Evolutionary conservation across 2,329 filamentous ascomycete species (phyloP), one percentile per base, ranked within the genome.

Genomic region (Chrysosporium keratinophilum): DNA sequence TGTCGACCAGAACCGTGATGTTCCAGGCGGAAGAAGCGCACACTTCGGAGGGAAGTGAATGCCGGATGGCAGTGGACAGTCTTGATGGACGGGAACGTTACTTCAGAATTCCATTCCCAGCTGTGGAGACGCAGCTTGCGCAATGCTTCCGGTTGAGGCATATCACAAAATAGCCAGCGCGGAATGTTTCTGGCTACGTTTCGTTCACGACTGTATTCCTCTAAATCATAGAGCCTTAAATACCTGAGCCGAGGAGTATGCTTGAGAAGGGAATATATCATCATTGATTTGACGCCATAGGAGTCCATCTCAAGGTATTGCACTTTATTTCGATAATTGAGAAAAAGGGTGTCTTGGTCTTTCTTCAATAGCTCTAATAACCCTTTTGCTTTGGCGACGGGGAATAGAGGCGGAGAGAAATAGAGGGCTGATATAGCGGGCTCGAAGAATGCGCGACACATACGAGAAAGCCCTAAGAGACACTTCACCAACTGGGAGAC

Each of bases 361-460:
- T 73, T 69, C n/a, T 78, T 75, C 7, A 93, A 74, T 35, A 83
- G 70, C 23, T 73, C 63, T 14, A 78, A 62, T 17, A 81, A 65
- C 39, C 71, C 67, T 57, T 75, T 74, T 11, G 72, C 72, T 57
- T 77, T 75, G 34, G 69, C 67, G 35, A 74, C 68, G 1, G 76
- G 74, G 55, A 78, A 75, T 43, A 93, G 71, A 1, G 82, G 82
- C 7, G 87, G 87, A 4, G 75, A 80, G 45, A 78, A 75, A 65
- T 93, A 93, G 4, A 94, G 74, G 1, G 80, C 83, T 4, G 82
- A 82, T 49, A 93, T 69, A 1, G 86, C 86, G 4, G 88, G 84
- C 61, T 89, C 87, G 0, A 79, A 71, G 54, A 90, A 88, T 1
- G 75, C 67, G 49, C 75, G 78, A 60, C 84, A 90, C 14, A 81